These are phyloP conservation scores for Albifimbria verrucaria DNA, from an alignment of 2,329 filamentous ascomycete genomes.

Conservation along the genomic window DNA sequence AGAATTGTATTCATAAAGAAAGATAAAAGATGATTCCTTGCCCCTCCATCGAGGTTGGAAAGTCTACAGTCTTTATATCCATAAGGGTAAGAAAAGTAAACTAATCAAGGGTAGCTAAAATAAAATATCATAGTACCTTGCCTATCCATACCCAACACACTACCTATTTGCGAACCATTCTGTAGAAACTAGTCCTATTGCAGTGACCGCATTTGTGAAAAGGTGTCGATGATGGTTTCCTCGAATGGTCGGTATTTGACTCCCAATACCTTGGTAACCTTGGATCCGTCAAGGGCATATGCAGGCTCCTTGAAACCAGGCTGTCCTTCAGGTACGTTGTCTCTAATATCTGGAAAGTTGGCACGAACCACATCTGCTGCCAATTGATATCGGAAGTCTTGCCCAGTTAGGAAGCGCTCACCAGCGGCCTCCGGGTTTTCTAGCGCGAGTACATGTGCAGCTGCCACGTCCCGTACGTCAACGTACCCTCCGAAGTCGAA, in stretches of 20 bases:
- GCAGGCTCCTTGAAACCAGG: background rate
- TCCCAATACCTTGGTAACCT: background rate
- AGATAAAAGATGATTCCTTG: too few species aligned
- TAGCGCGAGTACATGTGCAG: slow-evolving; percentile 22
- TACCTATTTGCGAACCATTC: too few species aligned
- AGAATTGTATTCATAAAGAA: too few species aligned
- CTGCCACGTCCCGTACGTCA: slow-evolving; percentile 25
- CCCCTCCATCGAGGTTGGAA: too few species aligned
- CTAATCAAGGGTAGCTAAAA: too few species aligned
- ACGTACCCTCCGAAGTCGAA: slow-evolving; percentile 17
- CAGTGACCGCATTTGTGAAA: too few species aligned
- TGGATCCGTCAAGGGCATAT: background rate
- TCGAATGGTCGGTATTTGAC: background rate
- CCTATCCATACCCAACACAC: too few species aligned
- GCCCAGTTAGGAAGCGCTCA: slow-evolving; percentile 22
- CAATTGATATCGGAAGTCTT: background rate
- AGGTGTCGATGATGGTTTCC: too few species aligned
- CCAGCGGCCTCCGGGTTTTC: slow-evolving; percentile 16
- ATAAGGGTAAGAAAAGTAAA: too few species aligned
- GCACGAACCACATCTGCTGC: background rate
- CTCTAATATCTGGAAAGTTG: slow-evolving; percentile 4
- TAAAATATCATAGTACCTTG: too few species aligned
- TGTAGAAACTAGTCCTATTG: too few species aligned
- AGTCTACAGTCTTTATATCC: too few species aligned
- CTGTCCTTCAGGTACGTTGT: background rate